Evolutionary conservation across 805 yeast genomes (phyloP).

Genomic region (Kodamaea lidongshanica): DNA sequence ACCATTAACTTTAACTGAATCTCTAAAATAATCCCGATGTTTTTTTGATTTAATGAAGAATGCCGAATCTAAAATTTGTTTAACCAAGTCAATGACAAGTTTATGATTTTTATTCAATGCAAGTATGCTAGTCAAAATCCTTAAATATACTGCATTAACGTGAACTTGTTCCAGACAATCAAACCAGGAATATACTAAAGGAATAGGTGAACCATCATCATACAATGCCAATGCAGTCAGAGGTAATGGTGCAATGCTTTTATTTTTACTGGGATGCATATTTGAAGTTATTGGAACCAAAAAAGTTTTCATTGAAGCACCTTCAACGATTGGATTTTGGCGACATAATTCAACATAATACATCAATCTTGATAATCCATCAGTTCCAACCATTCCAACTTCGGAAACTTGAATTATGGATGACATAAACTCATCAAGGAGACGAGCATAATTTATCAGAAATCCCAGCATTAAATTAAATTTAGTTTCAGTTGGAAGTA

Average conservation of each 20-base stretch:
- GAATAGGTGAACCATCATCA: constrained; percentile 2
- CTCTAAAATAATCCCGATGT: background rate
- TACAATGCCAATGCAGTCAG: constrained; percentile 17
- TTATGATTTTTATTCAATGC: constrained; percentile 18
- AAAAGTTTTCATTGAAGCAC: constrained; percentile 16
- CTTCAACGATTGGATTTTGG: constrained; percentile 17
- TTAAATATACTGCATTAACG: constrained; percentile 17
- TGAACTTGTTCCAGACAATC: constrained; percentile 21
- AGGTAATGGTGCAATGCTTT: background rate
- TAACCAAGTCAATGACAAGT: constrained; percentile 14
- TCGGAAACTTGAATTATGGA: no score
- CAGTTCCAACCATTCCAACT: no score
- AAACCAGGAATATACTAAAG: constrained; percentile 19
- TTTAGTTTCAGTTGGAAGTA: constrained; percentile 13
- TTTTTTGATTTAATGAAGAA: constrained; percentile 15
- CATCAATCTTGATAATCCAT: no score
- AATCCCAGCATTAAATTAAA: constrained; percentile 33
- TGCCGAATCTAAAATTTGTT: constrained; percentile 12
- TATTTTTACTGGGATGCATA: constrained; percentile 26
- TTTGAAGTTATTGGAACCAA: constrained; percentile 21
- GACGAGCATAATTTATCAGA: constrained; percentile 19
- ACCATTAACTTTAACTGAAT: constrained; percentile 3
- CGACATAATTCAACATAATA: no score
- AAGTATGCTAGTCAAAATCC: constrained; percentile 19
- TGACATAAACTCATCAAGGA: constrained; percentile 22